These are phyloP conservation scores for Agrocybe chaxingu DNA, from an alignment of 768 basidiomycete genomes.

Conservation along the genomic window DNA sequence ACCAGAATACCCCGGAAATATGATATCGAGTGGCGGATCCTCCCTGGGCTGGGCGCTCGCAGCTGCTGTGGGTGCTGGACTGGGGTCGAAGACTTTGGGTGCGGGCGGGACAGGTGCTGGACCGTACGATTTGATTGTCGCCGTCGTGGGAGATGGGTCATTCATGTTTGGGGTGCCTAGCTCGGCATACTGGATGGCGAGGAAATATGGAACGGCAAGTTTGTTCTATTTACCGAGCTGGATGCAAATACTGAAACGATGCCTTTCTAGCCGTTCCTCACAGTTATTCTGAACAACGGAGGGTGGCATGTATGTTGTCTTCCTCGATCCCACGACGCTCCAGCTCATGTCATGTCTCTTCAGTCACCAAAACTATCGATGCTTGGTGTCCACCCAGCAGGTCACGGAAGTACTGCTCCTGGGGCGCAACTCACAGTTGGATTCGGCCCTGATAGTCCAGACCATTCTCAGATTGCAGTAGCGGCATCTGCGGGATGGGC, in stretches of 20 bases:
- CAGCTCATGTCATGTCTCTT: background rate
- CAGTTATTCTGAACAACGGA: conserved; percentile 69
- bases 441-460: conserved; percentile 61
- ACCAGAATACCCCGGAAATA: conserved; percentile 45
- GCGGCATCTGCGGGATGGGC: conserved; percentile 72
- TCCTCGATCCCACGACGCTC: background rate
- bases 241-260: background rate
- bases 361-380: conserved; percentile 63
- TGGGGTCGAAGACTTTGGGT: conserved; percentile 34
- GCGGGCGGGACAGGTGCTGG: conserved; percentile 14
- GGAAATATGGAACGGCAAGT: conserved; percentile 61
- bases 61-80: conserved; percentile 55
- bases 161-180: conserved; percentile 66
- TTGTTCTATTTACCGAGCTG: background rate
- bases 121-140: conserved; percentile 50
- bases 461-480: conserved; percentile 59
- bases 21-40: conserved; percentile 59
- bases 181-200: conserved; percentile 72
- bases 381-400: conserved; percentile 60
- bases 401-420: conserved; percentile 43
- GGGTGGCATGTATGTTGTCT: conserved; percentile 53
- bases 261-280: conserved; percentile 57
- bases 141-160: conserved; percentile 68
- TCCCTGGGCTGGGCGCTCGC: conserved; percentile 70
- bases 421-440: conserved; percentile 56